Percentiles rank a stretch among this genome's conserved stretches.
Evolutionary conservation across 805 yeast species (phyloP).

Genomic region (Wickerhamiella domercqiae): DNA sequence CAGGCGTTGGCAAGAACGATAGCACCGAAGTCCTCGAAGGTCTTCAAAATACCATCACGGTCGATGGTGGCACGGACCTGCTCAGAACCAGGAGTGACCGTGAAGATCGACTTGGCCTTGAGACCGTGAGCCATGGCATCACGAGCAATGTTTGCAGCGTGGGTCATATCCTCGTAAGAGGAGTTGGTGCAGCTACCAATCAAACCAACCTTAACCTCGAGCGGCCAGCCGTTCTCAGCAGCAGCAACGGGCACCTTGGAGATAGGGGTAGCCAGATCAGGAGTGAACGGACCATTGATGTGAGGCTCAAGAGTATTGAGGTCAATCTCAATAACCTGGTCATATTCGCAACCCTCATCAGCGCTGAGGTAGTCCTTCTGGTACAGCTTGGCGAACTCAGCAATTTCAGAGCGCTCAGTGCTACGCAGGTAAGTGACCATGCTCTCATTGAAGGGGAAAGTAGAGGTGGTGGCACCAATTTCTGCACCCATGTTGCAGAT

Average conservation of each 20-base stretch:
- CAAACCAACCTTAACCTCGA: slow-evolving; percentile 81
- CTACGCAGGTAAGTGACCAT: slow-evolving; percentile 77
- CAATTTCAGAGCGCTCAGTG: slow-evolving; percentile 73
- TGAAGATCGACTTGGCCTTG: slow-evolving; percentile 79
- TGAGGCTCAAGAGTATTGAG: slow-evolving; percentile 84
- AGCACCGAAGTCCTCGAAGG: slow-evolving; percentile 86
- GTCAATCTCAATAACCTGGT: slow-evolving; percentile 82
- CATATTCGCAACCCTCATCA: slow-evolving; percentile 87
- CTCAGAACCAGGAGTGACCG: slow-evolving; percentile 96
- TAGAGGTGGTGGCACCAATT: slow-evolving; percentile 95
- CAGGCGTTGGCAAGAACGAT: slow-evolving; percentile 93
- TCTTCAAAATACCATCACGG: slow-evolving; percentile 82
- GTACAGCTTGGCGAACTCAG: slow-evolving; percentile 62
- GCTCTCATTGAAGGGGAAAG: slow-evolving; percentile 89
- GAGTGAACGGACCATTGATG: slow-evolving; percentile 96
- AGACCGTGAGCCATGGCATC: slow-evolving; percentile 87
- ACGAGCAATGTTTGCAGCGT: slow-evolving; percentile 82
- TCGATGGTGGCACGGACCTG: slow-evolving; percentile 97
- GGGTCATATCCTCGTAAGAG: slow-evolving; percentile 94
- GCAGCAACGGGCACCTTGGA: slow-evolving; percentile 76
- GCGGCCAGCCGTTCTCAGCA: slow-evolving; percentile 79
- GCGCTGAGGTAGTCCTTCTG: slow-evolving; percentile 46
- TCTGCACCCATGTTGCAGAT: slow-evolving; percentile 99
- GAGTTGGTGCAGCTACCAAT: slow-evolving; percentile 99
- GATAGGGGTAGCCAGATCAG: slow-evolving; percentile 92